Conservation (phyloP, 169 alveolate genomes). For the Plasmodium vinckei region DNA sequence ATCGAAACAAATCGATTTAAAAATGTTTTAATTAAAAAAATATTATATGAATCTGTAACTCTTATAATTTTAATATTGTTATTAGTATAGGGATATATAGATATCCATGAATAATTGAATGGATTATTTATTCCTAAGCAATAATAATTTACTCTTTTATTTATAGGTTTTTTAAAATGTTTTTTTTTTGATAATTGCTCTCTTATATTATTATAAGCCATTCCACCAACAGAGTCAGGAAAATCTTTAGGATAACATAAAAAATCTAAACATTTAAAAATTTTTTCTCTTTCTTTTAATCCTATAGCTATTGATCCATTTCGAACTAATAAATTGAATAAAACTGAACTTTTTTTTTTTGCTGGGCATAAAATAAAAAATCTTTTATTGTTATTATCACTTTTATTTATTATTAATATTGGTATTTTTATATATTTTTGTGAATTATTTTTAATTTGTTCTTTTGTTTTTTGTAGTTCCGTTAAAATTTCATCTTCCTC, state of each 20-base stretch:
- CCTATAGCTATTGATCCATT: slow-evolving; percentile 75
- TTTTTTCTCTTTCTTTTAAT: slow-evolving; percentile 69
- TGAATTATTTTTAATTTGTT: slow-evolving; percentile 12
- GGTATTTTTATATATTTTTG: slow-evolving; percentile 57
- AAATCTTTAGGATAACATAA: slow-evolving; percentile 66
- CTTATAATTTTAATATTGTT: slow-evolving; percentile 42
- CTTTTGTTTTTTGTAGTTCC: slow-evolving; percentile 41
- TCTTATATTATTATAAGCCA: slow-evolving; percentile 36
- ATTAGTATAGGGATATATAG: slow-evolving; percentile 23
- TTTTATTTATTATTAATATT: slow-evolving; percentile 47
- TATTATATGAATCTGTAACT: slow-evolving; percentile 35
- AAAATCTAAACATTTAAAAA: slow-evolving; percentile 49
- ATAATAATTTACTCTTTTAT: slow-evolving; percentile 65
- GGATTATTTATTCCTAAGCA: slow-evolving; percentile 62
- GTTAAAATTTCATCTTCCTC: neutral
- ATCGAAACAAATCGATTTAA: slow-evolving; percentile 41
- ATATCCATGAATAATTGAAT: slow-evolving; percentile 68
- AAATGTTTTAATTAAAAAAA: slow-evolving; percentile 46
- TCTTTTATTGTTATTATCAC: slow-evolving; percentile 38
- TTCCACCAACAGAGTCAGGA: slow-evolving; percentile 60
- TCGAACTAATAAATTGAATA: slow-evolving; percentile 47
- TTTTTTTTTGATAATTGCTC: slow-evolving; percentile 28
- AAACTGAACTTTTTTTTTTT: slow-evolving; percentile 52
- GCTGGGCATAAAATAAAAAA: slow-evolving; percentile 68
- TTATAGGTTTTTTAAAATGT: slow-evolving; percentile 68